These are phyloP conservation scores for Exobasidium rhododendri DNA, from an alignment of 1,284 basidiomycete genomes.

Conservation along the genomic window DNA sequence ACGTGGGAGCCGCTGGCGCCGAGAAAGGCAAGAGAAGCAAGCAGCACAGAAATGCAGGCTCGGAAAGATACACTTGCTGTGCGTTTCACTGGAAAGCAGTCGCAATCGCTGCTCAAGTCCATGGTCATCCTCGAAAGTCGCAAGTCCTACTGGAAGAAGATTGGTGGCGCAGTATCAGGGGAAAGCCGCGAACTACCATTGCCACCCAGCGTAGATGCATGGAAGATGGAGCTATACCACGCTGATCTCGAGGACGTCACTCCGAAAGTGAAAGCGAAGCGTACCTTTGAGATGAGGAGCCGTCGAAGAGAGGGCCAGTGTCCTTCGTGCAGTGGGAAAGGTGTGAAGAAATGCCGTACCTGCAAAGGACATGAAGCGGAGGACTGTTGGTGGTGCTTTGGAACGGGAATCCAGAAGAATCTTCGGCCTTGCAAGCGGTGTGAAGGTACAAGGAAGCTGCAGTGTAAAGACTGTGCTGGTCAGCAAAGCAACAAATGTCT, in stretches of 20 bases:
- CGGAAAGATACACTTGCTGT: conserved; percentile 26
- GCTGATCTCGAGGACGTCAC: conserved; percentile 27
- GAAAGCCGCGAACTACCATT: conserved; percentile 9
- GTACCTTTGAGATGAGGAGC: conserved; percentile 33
- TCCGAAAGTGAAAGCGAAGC: conserved; percentile 33
- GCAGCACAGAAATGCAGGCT: conserved; percentile 28
- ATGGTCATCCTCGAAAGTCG: conserved; percentile 41
- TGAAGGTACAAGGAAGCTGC: conserved; percentile 32
- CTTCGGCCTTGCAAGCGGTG: conserved; percentile 27
- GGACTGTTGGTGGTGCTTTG: conserved; percentile 44
- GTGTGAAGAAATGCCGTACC: conserved; percentile 22
- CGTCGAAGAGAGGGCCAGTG: conserved; percentile 31
- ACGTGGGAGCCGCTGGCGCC: conserved; percentile 33
- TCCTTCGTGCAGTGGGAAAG: conserved; percentile 25
- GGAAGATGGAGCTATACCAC: conserved; percentile 33
- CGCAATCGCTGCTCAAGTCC: conserved; percentile 39
- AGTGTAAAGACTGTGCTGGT: conserved; percentile 35
- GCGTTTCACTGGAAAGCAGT: conserved; percentile 28
- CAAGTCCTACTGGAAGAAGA: conserved; percentile 24
- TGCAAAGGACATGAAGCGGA: conserved; percentile 36
- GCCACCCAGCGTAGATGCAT: conserved; percentile 31
- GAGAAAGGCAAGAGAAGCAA: conserved; percentile 35
- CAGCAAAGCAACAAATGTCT: conserved; percentile 25
- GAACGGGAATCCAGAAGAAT: conserved; percentile 32
- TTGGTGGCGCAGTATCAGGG: conserved; percentile 17